Conservation (phyloP, 2,329 filamentous ascomycete species). For the Pseudogymnoascus sp. region DNA sequence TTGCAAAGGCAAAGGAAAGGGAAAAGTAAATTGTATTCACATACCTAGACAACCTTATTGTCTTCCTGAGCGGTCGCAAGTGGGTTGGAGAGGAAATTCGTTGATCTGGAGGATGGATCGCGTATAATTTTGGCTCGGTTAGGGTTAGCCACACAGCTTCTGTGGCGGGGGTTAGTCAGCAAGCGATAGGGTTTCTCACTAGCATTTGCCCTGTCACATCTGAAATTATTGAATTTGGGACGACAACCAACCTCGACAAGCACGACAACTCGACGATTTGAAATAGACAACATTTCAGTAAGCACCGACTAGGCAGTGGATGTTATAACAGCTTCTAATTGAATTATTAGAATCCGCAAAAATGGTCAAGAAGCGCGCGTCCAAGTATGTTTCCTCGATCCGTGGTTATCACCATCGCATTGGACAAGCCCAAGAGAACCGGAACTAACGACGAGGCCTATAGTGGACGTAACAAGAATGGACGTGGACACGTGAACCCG, state of each 20-base stretch:
- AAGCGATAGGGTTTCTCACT: constrained; percentile 10
- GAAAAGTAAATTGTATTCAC: constrained; percentile 8
- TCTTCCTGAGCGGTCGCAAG: constrained; percentile 25
- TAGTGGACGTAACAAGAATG: constrained; percentile 99
- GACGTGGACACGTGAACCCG: constrained; percentile 98
- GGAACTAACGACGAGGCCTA: constrained; percentile 15
- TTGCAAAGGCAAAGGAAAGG: not conserved
- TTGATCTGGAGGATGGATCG: not conserved
- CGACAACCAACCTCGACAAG: constrained; percentile 8
- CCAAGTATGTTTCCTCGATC: constrained; percentile 42
- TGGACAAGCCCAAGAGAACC: not conserved
- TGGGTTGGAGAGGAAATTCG: constrained; percentile 11
- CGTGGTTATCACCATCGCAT: not conserved
- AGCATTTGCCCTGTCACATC: not conserved
- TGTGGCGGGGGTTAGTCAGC: constrained; percentile 2
- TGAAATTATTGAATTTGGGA: constrained; percentile 6
- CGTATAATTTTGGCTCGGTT: constrained; percentile 4
- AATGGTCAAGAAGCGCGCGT: constrained; percentile 67
- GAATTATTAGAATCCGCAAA: constrained; percentile 43
- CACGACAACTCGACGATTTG: constrained; percentile 11
- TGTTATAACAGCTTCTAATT: not conserved
- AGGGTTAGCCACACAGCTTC: not conserved
- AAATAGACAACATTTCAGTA: constrained; percentile 10
- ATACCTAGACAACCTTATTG: constrained; percentile 27
- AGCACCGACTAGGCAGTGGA: not conserved